Percentiles rank a stretch among this genome's conserved stretches.
These are phyloP conservation scores for Suillus decipiens DNA, from an alignment of 768 basidiomycete genomes.

Conservation along the genomic window DNA sequence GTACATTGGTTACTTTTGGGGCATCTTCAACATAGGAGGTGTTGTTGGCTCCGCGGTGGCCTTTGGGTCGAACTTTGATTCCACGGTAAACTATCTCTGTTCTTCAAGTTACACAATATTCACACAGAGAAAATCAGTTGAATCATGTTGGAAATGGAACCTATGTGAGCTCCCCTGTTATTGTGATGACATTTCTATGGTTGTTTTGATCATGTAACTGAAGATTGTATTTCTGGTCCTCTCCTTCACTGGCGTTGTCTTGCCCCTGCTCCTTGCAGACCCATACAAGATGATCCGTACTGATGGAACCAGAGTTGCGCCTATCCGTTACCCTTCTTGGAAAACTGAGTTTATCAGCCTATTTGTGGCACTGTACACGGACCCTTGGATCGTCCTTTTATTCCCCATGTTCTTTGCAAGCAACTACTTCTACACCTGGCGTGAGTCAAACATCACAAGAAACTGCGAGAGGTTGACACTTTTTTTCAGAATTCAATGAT, in stretches of 20 bases:
- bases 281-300: conserved; percentile 73
- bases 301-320: conserved; percentile 68
- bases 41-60: conserved; percentile 80
- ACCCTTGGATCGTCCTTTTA: conserved; percentile 70
- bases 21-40: conserved; percentile 79
- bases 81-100: conserved; percentile 43
- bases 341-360: conserved; percentile 72
- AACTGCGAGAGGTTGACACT: neutral
- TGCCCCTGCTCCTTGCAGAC: conserved; percentile 72
- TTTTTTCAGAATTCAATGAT: conserved; percentile 68
- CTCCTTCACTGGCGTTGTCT: conserved; percentile 63
- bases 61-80: conserved; percentile 68
- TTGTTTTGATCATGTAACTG: conserved; percentile 10
- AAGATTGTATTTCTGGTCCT: conserved; percentile 78
- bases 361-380: conserved; percentile 64
- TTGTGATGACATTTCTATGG: neutral
- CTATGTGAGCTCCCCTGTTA: conserved; percentile 51
- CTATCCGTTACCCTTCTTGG: conserved; percentile 74
- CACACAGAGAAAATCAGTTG: conserved; percentile 20
- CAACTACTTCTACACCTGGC: conserved; percentile 89
- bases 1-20: conserved; percentile 82
- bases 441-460: conserved; percentile 40
- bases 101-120: neutral
- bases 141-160: conserved; percentile 67
- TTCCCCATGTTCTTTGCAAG: conserved; percentile 87